These are phyloP conservation scores for Nannochloropsis oceanica DNA, from an alignment of 108 stramenopile genomes.

Conservation along the genomic window DNA sequence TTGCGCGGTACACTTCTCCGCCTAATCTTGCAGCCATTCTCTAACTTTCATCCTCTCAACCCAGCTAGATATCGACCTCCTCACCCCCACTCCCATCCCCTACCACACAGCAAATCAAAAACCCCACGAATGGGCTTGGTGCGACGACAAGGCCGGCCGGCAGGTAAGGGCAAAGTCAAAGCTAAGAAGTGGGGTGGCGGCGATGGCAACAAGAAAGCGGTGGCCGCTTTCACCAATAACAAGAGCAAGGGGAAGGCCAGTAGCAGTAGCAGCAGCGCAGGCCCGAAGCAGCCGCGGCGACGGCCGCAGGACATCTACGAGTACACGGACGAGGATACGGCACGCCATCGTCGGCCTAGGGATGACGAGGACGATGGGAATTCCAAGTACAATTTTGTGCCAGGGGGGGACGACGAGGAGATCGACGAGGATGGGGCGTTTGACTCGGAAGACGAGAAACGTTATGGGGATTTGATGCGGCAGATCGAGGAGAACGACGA, in stretches of 20 bases:
- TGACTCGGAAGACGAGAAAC: slow-evolving; percentile 64
- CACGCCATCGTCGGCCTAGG: not conserved
- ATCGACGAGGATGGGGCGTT: slow-evolving; percentile 66
- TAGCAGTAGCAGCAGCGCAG: not conserved
- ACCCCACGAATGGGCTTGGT: not conserved
- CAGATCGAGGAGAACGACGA: slow-evolving; percentile 1
- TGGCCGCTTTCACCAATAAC: too few relatives aligned
- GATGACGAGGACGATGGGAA: not conserved
- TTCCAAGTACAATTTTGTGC: not conserved
- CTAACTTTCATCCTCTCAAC: too few relatives aligned
- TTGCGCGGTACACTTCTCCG: too few relatives aligned
- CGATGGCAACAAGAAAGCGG: too few relatives aligned
- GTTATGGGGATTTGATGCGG: slow-evolving; percentile 46
- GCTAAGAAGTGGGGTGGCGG: not conserved
- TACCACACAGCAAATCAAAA: not conserved
- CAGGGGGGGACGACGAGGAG: slow-evolving; percentile 53
- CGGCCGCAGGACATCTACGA: not conserved
- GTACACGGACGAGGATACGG: not conserved
- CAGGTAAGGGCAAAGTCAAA: not conserved
- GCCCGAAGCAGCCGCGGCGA: not conserved
- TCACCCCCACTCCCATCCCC: too few relatives aligned
- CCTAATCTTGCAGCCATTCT: too few relatives aligned
- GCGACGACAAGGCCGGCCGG: not conserved
- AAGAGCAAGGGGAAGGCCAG: not conserved
- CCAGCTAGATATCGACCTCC: too few relatives aligned